Evolutionary conservation across 2,329 filamentous ascomycete genomes (phyloP), one percentile per base, ranked within the genome.

Genomic region (Neodidymelliopsis sp.): DNA sequence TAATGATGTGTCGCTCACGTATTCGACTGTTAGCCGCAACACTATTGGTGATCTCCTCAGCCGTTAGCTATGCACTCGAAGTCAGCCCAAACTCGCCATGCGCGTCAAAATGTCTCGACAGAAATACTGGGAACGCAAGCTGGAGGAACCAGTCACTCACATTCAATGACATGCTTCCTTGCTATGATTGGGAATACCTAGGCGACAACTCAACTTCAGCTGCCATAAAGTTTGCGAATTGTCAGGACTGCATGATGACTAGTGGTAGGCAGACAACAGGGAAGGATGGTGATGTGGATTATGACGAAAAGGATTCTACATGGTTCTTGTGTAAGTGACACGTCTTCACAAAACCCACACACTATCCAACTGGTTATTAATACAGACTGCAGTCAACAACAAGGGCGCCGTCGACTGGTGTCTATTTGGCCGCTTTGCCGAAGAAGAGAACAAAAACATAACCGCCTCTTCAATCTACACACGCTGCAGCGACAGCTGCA

Each of bases 321-420:
- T 63, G 58, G 60, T 63, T 60, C 24, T 13, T 60, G 23, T 59
- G 59, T 62, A 50, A 43, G 59, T 55, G 19, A 15, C 7, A 24
- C 9, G 3, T 6, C 18, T 9, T 16, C 23, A 12, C 27, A 8
- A 29, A 13, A 6, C 25, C 23, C 13, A 39, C 10, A 9, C 27
- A 15, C 16, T 27, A 25, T 11, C 16, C n/a, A 3, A 18, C n/a
- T 12, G 29, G 20, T 2, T 6, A 11, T 42, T 52, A 39, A 51
- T 37, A 11, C n/a, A 9, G 1, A 22, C 13, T 10, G 10, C 29
- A 61, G 57, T 60, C 43, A 64, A 64, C 29, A 59, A 59, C 31
- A 55, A 53, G 18, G 59, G 34, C 3, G 38, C 49, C 6, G 46
- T 62, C 9, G 60, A 64, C 20, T 64, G 50, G 52, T 64, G 60